Evolutionary conservation across 495 filamentous ascomycete species (phyloP).

Genomic region (Neurospora sp.): DNA sequence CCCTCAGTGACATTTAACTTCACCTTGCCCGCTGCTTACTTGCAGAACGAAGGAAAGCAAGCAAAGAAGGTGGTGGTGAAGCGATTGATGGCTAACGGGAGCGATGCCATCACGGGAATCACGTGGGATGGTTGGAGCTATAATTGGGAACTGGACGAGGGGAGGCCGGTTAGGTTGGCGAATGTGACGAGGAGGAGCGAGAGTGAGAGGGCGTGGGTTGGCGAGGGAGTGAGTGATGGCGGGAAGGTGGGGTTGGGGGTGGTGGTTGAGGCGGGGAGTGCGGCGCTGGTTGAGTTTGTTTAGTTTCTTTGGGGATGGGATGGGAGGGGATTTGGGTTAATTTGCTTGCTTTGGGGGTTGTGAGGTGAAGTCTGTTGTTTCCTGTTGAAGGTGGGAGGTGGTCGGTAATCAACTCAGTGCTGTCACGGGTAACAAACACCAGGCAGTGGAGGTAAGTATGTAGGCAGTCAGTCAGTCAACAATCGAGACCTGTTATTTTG

Average conservation of each 20-base stretch:
- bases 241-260: slow-evolving; percentile 40
- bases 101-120: slow-evolving; percentile 51
- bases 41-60: neutral
- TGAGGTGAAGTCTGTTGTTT: neutral
- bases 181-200: slow-evolving; percentile 39
- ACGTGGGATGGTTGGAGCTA: slow-evolving; percentile 56
- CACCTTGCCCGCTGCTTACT: slow-evolving; percentile 1
- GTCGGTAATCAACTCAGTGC: neutral
- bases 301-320: no score
- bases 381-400: neutral
- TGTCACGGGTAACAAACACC: neutral
- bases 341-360: no score
- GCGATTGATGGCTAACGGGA: slow-evolving; percentile 50
- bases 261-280: slow-evolving; percentile 34
- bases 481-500: neutral
- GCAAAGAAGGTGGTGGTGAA: slow-evolving; percentile 24
- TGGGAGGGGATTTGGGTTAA: no score
- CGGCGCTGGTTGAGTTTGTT: slow-evolving; percentile 37
- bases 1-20: slow-evolving; percentile 35
- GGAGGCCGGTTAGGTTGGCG: slow-evolving; percentile 42
- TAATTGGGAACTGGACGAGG: slow-evolving; percentile 48
- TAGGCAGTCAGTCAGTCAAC: neutral
- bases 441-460: neutral
- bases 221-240: slow-evolving; percentile 24
- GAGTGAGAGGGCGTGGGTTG: slow-evolving; percentile 39